Base-by-base conservation (phyloP, 768 basidiomycete species). In the Lepiota venenata region DNA sequence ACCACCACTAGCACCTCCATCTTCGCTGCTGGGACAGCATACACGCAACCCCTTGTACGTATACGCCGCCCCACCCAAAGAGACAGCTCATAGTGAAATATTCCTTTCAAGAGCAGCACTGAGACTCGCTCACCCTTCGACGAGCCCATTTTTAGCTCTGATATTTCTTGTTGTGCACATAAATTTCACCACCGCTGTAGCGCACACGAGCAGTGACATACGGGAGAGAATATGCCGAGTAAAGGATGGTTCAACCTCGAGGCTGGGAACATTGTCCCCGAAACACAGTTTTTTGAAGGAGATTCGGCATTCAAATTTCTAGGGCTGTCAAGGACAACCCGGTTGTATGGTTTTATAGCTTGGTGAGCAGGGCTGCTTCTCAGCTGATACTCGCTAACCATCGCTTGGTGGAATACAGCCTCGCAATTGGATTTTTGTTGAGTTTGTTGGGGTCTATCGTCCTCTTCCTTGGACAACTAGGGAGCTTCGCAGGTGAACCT, bases 221-320 rank as follows among this genome's bases (percentile, higher is more conserved):
- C 32, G 9, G 32, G 10, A 27, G 41, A 15, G 57, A 64, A 58
- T 54, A 82, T 81, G 74, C 72, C 81, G 46, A 77, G 75, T 61
- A 88, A 85, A 73, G 90, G 91, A 61, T 93, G 91, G 91, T 80
- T 92, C 67, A 93, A 93, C 64, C 83, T 93, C 63, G 90, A 92
- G 61, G 63, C 85, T 3, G 87, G 80, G 14, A 56, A 73, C 50
- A 68, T 77, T 46, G 78, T 91, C 36, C 86, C 91, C 5, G 90
- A 93, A 63, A 85, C 81, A 37, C 84, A 87, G 58, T 87, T 88
- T 71, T 93, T 93, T 57, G 91, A 95, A 71, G 88, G 91, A 22
- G 90, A 93, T 63, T 88, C 92, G 11, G 92, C 93, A 6, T 96
- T 92, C 78, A 80, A 78, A 55, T 84, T 83, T 56, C 76, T 97